Evolutionary conservation across 2,329 filamentous ascomycete genomes (phyloP).

Genomic region (Raffaelea ambrosiae): DNA sequence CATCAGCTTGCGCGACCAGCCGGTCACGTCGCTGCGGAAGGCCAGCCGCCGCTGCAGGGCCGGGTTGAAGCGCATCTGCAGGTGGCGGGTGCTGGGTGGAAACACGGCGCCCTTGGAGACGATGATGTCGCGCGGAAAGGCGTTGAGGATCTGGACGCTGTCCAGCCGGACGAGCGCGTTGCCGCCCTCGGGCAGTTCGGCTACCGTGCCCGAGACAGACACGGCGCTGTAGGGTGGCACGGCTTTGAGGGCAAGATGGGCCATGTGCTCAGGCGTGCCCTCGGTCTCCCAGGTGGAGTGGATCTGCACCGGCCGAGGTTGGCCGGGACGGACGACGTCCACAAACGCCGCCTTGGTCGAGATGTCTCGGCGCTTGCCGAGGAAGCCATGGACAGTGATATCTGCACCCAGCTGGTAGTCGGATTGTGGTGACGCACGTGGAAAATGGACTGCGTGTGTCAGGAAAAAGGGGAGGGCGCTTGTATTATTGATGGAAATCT

Average conservation of each 20-base stretch:
- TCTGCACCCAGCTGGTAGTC: slow-evolving; percentile 23
- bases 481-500: too few relatives aligned
- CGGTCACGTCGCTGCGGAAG: slow-evolving; percentile 49
- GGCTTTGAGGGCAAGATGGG: slow-evolving; percentile 33
- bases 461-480: too few relatives aligned
- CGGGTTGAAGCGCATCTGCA: slow-evolving; percentile 72
- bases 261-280: slow-evolving; percentile 22
- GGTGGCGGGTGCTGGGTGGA: slow-evolving; percentile 64
- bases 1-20: slow-evolving; percentile 12
- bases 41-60: slow-evolving; percentile 58
- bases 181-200: neutral
- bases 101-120: slow-evolving; percentile 68
- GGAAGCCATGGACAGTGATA: slow-evolving; percentile 60
- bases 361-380: slow-evolving; percentile 59
- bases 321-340: slow-evolving; percentile 33
- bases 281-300: slow-evolving; percentile 29
- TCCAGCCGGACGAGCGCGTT: slow-evolving; percentile 32
- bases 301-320: slow-evolving; percentile 27
- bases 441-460: slow-evolving; percentile 19
- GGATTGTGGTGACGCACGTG: slow-evolving; percentile 16
- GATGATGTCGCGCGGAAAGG: slow-evolving; percentile 67
- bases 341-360: slow-evolving; percentile 65
- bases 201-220: slow-evolving; percentile 30
- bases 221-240: slow-evolving; percentile 46
- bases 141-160: slow-evolving; percentile 59